Conservation (phyloP, 768 basidiomycete genomes). For the Boletus subparvulus region DNA sequence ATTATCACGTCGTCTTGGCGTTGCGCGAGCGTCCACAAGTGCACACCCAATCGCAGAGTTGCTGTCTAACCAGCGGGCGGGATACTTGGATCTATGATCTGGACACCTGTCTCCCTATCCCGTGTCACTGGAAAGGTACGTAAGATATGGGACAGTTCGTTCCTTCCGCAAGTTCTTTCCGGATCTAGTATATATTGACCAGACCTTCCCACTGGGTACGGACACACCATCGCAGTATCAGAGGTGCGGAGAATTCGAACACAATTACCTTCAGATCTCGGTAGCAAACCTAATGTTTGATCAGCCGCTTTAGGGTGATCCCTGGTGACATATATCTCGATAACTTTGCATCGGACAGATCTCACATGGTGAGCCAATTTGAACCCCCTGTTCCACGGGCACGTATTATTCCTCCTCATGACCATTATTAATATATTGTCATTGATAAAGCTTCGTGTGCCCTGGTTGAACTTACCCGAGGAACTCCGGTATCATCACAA, state of each 20-base stretch:
- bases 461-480: constrained; percentile 6
- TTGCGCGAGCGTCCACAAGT: constrained; percentile 37
- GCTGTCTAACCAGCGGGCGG: constrained; percentile 5
- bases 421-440: background rate
- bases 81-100: constrained; percentile 67
- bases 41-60: background rate
- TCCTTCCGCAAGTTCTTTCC: constrained; percentile 14
- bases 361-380: constrained; percentile 60
- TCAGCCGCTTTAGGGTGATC: constrained; percentile 65
- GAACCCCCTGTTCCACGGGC: constrained; percentile 12
- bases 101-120: constrained; percentile 53
- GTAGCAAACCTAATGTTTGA: constrained; percentile 2
- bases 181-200: constrained; percentile 44
- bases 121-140: constrained; percentile 53
- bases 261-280: constrained; percentile 2
- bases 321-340: constrained; percentile 50
- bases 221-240: constrained; percentile 37
- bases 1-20: constrained; percentile 70
- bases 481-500: constrained; percentile 38
- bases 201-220: constrained; percentile 42
- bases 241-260: constrained; percentile 40
- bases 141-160: background rate
- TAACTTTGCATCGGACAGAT: constrained; percentile 71
- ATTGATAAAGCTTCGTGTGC: constrained; percentile 6
- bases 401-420: background rate